These are phyloP conservation scores for Dendrocalamus sinicus DNA, from an alignment of 176 grass and related monocot species.

Conservation along the genomic window DNA sequence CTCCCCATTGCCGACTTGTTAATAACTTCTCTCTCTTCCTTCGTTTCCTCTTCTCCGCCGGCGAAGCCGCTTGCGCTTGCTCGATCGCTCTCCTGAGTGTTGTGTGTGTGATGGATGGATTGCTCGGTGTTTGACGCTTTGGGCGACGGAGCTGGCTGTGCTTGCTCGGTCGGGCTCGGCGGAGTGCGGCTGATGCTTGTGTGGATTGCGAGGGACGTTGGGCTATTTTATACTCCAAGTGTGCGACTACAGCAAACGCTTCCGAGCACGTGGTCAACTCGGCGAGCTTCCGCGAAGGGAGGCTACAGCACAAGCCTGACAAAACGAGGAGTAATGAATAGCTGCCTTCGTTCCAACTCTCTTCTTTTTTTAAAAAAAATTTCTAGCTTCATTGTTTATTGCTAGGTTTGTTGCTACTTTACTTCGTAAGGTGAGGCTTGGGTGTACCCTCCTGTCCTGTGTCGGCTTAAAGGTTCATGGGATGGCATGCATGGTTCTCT, in stretches of 20 bases:
- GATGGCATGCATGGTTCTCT: no score
- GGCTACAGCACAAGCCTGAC: background rate
- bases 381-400: background rate
- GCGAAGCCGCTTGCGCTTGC: background rate
- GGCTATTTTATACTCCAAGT: slow-evolving; percentile 37
- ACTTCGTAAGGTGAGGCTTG: no score
- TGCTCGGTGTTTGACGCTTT: no score
- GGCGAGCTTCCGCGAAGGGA: slow-evolving; percentile 19
- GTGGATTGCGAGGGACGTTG: slow-evolving; percentile 1
- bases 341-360: background rate
- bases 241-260: background rate
- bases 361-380: background rate
- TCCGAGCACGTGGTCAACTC: slow-evolving; percentile 35
- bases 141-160: background rate
- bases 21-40: background rate
- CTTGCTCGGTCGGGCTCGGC: slow-evolving; percentile 1
- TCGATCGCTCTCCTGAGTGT: background rate
- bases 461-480: no score
- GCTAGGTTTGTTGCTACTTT: no score
- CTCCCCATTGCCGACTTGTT: slow-evolving; percentile 52
- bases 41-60: background rate
- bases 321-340: slow-evolving; percentile 1
- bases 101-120: background rate
- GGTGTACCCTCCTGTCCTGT: no score
- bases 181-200: background rate